A percentile compares a stretch with the other conserved stretches of the same genome.
Conservation (phyloP, 1,139 yeast species). For the Saccharomyces uvarum region DNA sequence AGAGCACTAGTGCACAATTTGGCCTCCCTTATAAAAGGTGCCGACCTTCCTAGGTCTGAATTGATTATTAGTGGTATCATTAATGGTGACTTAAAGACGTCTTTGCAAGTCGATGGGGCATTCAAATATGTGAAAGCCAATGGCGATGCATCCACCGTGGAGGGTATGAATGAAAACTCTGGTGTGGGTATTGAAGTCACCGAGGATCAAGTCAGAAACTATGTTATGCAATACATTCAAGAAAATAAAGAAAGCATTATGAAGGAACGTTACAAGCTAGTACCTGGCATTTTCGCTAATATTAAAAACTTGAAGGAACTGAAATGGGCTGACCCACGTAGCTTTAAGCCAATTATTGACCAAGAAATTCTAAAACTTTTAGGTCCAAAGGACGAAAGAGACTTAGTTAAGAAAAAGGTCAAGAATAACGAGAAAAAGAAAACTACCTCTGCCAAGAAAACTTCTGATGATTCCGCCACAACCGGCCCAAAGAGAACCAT, state of each 20-base stretch:
- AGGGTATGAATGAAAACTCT: conserved; percentile 50
- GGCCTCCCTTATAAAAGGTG: conserved; percentile 56
- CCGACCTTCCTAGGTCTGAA: conserved; percentile 37
- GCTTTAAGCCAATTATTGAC: conserved; percentile 82
- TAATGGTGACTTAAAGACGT: conserved; percentile 55
- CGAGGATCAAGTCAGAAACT: conserved; percentile 52
- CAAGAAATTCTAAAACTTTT: conserved; percentile 56
- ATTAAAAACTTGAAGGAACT: conserved; percentile 64
- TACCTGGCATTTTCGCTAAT: conserved; percentile 70
- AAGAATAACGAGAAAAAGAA: conserved; percentile 38
- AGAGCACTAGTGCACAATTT: conserved; percentile 65
- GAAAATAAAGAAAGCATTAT: conserved; percentile 51
- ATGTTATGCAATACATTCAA: conserved; percentile 53
- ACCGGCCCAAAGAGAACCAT: conserved; percentile 52
- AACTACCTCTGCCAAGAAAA: conserved; percentile 22
- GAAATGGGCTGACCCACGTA: conserved; percentile 87
- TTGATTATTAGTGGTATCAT: conserved; percentile 54
- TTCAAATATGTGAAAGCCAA: conserved; percentile 54
- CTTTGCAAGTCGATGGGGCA: conserved; percentile 77
- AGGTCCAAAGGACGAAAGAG: conserved; percentile 97
- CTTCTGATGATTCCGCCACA: conserved; percentile 29
- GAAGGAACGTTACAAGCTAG: conserved; percentile 65
- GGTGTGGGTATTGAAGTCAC: conserved; percentile 80
- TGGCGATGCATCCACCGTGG: conserved; percentile 37
- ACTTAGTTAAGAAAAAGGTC: conserved; percentile 71